phyloP scores from a whole-genome alignment of 164 flowering plant genomes.

The Vitis rupestris region DNA sequence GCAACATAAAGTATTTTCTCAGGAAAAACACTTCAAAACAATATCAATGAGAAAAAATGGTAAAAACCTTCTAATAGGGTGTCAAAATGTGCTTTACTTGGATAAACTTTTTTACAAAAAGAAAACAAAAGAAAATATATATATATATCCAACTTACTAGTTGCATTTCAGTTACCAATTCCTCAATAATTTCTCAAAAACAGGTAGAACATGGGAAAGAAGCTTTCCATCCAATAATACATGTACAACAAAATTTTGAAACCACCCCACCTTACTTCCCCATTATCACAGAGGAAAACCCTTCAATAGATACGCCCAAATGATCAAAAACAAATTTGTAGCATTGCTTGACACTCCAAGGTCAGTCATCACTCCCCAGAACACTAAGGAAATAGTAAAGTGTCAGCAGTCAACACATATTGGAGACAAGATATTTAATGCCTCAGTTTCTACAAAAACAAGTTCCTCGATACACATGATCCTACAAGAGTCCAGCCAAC shows the following conservation, averaged over 20 bases:
- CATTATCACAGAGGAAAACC: neutral
- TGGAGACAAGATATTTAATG: neutral
- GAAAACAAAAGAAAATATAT: no score
- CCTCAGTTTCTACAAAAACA: neutral
- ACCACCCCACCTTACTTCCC: conserved; percentile 1
- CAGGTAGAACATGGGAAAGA: neutral
- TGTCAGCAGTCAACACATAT: neutral
- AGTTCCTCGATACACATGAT: neutral
- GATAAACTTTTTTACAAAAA: no score
- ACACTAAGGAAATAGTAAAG: neutral
- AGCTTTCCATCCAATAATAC: neutral
- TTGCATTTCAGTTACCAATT: neutral
- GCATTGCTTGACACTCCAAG: conserved; percentile 2
- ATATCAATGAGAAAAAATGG: no score
- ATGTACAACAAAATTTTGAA: neutral
- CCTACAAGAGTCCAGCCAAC: neutral
- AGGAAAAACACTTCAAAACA: no score
- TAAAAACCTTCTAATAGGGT: no score
- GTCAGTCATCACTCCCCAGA: neutral
- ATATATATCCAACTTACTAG: neutral
- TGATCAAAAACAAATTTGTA: neutral
- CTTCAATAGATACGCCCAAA: neutral
- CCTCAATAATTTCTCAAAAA: neutral
- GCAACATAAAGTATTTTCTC: no score
- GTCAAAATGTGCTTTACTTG: no score